phyloP scores from a whole-genome alignment of 352 stramenopile species.

The Proteromonas lacertae region DNA sequence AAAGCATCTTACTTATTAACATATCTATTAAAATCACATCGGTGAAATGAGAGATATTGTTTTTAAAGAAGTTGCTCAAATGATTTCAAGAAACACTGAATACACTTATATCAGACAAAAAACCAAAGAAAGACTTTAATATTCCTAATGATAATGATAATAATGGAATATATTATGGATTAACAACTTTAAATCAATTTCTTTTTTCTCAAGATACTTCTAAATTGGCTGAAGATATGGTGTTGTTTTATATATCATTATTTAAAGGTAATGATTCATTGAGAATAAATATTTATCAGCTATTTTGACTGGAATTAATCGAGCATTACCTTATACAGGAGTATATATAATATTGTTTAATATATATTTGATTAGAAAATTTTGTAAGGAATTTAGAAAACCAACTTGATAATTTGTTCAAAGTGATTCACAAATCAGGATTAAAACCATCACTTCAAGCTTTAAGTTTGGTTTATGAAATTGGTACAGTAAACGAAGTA shows the following conservation, averaged over 20 bases:
- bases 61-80: no score
- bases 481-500: slow-evolving; percentile 10
- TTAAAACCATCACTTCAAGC: slow-evolving; percentile 73
- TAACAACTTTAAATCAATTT: slow-evolving; percentile 1
- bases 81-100: no score
- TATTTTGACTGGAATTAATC: slow-evolving; percentile 83
- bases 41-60: no score
- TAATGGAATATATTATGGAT: neutral
- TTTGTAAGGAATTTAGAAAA: slow-evolving; percentile 16
- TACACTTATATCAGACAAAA: no score
- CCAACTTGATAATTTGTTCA: slow-evolving; percentile 36
- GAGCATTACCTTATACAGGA: slow-evolving; percentile 63
- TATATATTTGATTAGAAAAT: no score
- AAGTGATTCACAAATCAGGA: slow-evolving; percentile 27
- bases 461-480: slow-evolving; percentile 72
- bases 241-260: slow-evolving; percentile 78
- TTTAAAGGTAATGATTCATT: no score
- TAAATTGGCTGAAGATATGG: slow-evolving; percentile 36
- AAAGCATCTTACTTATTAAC: no score
- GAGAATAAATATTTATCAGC: slow-evolving; percentile 38
- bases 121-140: no score
- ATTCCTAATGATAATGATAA: no score
- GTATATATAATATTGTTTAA: no score
- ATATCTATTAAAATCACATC: no score
- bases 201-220: slow-evolving; percentile 13